Evolutionary conservation across 2,329 filamentous ascomycete species (phyloP).

Genomic region (Hypomyces rosellus): DNA sequence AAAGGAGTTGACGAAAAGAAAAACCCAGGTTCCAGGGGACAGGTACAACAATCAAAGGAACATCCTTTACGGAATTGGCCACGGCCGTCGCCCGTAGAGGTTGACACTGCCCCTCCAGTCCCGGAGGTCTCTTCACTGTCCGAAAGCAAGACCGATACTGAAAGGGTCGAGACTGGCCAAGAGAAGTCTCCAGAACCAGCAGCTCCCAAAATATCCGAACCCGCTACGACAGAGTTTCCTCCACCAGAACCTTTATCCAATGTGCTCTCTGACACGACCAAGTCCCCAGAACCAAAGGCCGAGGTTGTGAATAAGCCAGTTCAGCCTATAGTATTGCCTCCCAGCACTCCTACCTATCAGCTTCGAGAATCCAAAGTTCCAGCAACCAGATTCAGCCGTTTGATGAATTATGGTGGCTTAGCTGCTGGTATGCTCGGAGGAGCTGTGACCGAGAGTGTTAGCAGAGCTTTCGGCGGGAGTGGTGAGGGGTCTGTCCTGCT

Average conservation of each 20-base stretch:
- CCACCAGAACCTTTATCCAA: neutral
- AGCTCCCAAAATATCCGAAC: constrained; percentile 3
- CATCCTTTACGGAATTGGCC: constrained; percentile 34
- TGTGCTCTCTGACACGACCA: neutral
- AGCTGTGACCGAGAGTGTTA: constrained; percentile 77
- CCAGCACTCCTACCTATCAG: constrained; percentile 45
- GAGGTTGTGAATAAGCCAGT: constrained; percentile 23
- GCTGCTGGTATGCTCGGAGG: constrained; percentile 95
- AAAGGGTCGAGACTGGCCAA: neutral
- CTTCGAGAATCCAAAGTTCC: constrained; percentile 88
- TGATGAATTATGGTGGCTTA: constrained; percentile 93
- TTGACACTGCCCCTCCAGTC: neutral
- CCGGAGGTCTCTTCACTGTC: neutral
- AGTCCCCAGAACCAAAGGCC: constrained; percentile 7
- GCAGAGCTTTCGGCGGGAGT: constrained; percentile 66
- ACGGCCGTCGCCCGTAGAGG: constrained; percentile 17
- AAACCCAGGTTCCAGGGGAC: constrained; percentile 1
- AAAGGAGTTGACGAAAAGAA: constrained; percentile 5
- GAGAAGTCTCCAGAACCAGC: neutral
- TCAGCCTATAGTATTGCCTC: constrained; percentile 9
- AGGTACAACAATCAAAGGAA: constrained; percentile 30
- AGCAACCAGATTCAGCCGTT: constrained; percentile 73
- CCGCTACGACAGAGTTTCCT: neutral
- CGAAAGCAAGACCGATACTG: neutral
- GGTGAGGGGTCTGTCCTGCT: constrained; percentile 73